Evolutionary conservation across 2,329 filamentous ascomycete genomes (phyloP).

Genomic region (Venturia pyrina): DNA sequence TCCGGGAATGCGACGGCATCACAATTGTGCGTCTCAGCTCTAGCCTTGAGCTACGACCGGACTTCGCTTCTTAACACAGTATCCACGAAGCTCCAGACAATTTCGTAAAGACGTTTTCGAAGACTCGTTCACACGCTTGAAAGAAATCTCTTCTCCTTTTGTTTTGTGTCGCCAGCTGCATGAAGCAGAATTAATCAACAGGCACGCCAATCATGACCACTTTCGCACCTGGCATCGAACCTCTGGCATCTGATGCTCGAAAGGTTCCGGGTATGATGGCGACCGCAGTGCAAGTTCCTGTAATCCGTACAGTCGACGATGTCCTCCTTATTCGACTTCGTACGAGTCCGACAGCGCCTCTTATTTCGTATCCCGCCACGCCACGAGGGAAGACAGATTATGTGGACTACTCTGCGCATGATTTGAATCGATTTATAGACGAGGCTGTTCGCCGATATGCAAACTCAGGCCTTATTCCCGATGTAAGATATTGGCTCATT

Average conservation of each 20-base stretch:
- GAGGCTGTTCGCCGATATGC: background rate
- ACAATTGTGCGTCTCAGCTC: background rate
- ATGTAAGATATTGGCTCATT: background rate
- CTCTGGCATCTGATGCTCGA: background rate
- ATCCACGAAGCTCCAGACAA: background rate
- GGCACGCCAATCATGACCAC: background rate
- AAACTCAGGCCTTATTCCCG: background rate
- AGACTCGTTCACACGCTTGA: background rate
- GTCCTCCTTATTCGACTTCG: background rate
- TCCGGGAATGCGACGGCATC: background rate
- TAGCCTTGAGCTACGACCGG: background rate
- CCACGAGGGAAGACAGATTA: constrained; percentile 12
- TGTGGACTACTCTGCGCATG: background rate
- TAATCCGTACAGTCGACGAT: background rate
- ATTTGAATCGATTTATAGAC: background rate
- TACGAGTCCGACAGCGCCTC: background rate
- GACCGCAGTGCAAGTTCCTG: background rate
- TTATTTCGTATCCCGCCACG: background rate
- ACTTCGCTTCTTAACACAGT: background rate
- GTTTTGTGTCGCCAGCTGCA: background rate
- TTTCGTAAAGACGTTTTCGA: background rate
- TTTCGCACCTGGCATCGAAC: background rate
- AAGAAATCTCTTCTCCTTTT: background rate
- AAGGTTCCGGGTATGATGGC: background rate
- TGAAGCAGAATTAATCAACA: background rate